Conservation (phyloP, 2,329 filamentous ascomycete genomes). For the Phialophora chinensis region DNA sequence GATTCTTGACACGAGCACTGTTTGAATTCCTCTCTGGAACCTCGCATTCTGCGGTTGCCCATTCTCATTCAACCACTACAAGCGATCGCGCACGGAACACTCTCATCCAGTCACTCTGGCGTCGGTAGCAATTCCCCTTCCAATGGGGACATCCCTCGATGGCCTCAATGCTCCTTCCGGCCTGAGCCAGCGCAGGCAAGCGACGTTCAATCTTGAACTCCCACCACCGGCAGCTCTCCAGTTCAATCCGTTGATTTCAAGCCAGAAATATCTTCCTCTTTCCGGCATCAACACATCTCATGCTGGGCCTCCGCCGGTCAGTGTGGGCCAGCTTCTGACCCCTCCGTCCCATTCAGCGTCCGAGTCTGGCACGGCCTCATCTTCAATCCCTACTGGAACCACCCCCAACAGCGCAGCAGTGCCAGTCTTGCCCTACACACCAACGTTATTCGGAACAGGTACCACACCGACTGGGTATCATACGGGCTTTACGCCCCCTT, state of each 20-base stretch:
- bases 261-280: conserved; percentile 57
- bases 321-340: conserved; percentile 67
- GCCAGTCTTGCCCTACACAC: conserved; percentile 63
- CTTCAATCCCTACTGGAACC: conserved; percentile 51
- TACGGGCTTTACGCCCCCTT: conserved; percentile 54
- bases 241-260: conserved; percentile 49
- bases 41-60: background rate
- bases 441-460: conserved; percentile 66
- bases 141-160: conserved; percentile 68
- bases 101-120: conserved; percentile 61
- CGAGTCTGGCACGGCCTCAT: conserved; percentile 57
- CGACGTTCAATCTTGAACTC: conserved; percentile 71
- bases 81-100: conserved; percentile 40
- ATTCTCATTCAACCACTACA: background rate
- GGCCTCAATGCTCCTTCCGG: conserved; percentile 67
- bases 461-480: conserved; percentile 62
- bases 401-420: conserved; percentile 65
- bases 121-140: conserved; percentile 65
- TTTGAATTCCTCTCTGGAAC: background rate
- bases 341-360: conserved; percentile 65
- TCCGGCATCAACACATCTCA: conserved; percentile 42
- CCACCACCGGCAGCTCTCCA: conserved; percentile 64
- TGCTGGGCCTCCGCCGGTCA: conserved; percentile 57
- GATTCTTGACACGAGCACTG: background rate
- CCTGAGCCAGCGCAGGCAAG: conserved; percentile 73